Evolutionary conservation across 495 filamentous ascomycete genomes (phyloP), one percentile per base, ranked within the genome.

Genomic region (Podospora pseudoanserina): DNA sequence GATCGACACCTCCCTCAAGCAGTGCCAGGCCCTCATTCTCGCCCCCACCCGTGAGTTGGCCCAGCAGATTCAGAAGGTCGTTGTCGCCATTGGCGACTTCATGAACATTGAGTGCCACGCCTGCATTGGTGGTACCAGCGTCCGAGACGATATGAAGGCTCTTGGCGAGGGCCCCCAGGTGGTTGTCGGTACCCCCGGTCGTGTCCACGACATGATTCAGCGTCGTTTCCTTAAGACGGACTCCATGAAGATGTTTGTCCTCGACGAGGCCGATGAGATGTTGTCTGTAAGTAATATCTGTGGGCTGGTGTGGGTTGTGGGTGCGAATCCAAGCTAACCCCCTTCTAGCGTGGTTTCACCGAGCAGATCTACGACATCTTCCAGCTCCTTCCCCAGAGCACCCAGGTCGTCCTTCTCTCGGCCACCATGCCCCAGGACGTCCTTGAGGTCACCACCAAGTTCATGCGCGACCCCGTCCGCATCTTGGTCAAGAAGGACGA

Each of bases 301-400:
- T 34, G 15, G 55, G 26, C n/a, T 16, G 15, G 28, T 39, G 16
- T 5, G 3, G 30, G 28, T 20, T 20, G 30, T 20, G 28, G 9
- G 9, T 55, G 32, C 0, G 16, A 26, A 34, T 49, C 26, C 26
- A 6, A 39, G 11, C 73, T 75, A 70, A 74, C 70, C 39, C 23
- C 54, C 64, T 30, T 23, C 30, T 92, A 97, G 80, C 91, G 92
- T 60, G 95, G 95, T 73, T 99, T 99, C 86, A 88, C 92, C 67
- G 95, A 99, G 83, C 95, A 99, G 80, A 99, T 99, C 79, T 98
- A 99, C 84, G 95, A 99, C 74, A 93, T 99, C 60, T 99, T 96
- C 84, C 93, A 93, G 70, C 94, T 96, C 71, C 89, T 99, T 4
- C 95, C 95, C 0, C 96, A 92, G 55, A 91, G 92, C 27, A 99